Evolutionary conservation across 2,329 filamentous ascomycete genomes (phyloP).

Genomic region (Pestalotiopsis sp.): DNA sequence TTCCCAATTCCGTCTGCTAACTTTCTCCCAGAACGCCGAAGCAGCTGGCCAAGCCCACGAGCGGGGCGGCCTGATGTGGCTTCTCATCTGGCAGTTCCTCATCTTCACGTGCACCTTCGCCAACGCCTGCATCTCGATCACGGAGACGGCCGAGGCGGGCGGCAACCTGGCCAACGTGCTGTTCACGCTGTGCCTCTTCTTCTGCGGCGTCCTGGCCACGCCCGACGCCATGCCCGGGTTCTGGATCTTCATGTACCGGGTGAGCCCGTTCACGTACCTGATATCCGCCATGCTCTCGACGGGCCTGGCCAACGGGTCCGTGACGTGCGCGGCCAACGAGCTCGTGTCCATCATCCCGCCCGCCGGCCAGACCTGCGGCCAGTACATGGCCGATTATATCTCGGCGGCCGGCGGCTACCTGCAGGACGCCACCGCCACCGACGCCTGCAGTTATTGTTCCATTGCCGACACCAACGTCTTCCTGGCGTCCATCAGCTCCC

Average conservation of each 20-base stretch:
- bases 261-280: constrained; percentile 75
- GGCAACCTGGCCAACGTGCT: constrained; percentile 75
- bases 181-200: constrained; percentile 73
- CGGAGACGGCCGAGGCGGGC: constrained; percentile 73
- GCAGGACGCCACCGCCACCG: constrained; percentile 42
- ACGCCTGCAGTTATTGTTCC: constrained; percentile 44
- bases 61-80: constrained; percentile 77
- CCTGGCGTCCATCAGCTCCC: constrained; percentile 37
- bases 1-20: background rate
- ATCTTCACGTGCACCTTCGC: constrained; percentile 82
- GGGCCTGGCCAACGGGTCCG: constrained; percentile 59
- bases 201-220: constrained; percentile 72
- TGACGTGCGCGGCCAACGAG: constrained; percentile 66
- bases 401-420: constrained; percentile 50
- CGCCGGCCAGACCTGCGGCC: constrained; percentile 49
- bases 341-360: constrained; percentile 61
- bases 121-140: constrained; percentile 72
- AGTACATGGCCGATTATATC: constrained; percentile 55
- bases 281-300: constrained; percentile 65
- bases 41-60: constrained; percentile 61
- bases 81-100: constrained; percentile 74
- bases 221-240: constrained; percentile 58
- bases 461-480: constrained; percentile 37
- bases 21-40: constrained; percentile 56
- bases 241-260: constrained; percentile 73